Percentiles rank a stretch among this genome's conserved stretches.
phyloP scores from a whole-genome alignment of 805 yeast species.

The Monosporozyma unispora region DNA sequence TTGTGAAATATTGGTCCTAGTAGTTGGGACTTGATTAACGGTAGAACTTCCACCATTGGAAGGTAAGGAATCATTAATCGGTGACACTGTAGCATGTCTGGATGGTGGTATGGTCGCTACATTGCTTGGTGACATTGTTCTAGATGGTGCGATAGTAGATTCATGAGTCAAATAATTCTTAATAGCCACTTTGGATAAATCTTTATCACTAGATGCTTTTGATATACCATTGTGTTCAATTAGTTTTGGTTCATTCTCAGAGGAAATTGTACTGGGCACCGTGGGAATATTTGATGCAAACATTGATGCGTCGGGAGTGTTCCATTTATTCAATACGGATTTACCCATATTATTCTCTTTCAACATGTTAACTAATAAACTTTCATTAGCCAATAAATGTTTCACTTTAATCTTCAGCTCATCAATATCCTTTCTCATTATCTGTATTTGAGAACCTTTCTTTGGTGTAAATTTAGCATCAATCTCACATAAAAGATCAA shows the following conservation, averaged over 20 bases:
- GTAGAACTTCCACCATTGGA: background rate
- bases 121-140: constrained; percentile 1
- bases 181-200: constrained; percentile 22
- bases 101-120: background rate
- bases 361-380: constrained; percentile 13
- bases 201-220: background rate
- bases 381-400: constrained; percentile 55
- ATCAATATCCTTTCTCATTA: constrained; percentile 75
- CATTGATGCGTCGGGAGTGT: background rate
- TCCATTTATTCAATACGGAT: constrained; percentile 2
- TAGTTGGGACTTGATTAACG: background rate
- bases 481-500: constrained; percentile 74
- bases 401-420: constrained; percentile 68
- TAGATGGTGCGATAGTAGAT: constrained; percentile 16
- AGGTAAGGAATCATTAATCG: constrained; percentile 18
- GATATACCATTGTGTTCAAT: background rate
- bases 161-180: constrained; percentile 40
- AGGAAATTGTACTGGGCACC: constrained; percentile 21
- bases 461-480: constrained; percentile 89
- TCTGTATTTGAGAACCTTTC: constrained; percentile 83
- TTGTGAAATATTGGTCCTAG: background rate
- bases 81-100: constrained; percentile 1
- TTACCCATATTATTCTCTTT: constrained; percentile 2
- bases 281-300: background rate
- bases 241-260: constrained; percentile 12